Conservation (phyloP, 306 rosid genomes). For the Gastrolobium villosum region DNA sequence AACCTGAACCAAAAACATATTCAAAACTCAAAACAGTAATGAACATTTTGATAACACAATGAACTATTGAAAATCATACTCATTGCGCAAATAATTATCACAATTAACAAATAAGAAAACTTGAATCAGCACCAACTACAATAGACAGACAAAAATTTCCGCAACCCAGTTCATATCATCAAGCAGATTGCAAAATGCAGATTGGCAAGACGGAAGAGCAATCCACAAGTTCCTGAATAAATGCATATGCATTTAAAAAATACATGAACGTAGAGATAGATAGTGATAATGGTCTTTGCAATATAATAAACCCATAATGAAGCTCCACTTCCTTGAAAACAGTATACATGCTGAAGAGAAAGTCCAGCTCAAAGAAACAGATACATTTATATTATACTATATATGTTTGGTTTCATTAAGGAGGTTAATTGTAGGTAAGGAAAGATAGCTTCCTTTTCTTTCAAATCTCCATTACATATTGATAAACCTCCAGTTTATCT, state of each 20-base stretch:
- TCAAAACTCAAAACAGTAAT: constrained; percentile 50
- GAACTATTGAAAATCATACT: neutral
- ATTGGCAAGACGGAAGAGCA: neutral
- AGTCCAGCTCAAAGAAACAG: neutral
- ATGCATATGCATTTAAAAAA: neutral
- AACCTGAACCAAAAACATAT: constrained; percentile 69
- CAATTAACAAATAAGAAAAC: constrained; percentile 39
- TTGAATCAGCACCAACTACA: constrained; percentile 8
- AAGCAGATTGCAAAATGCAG: neutral
- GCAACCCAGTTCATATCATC: constrained; percentile 6
- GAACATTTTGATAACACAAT: constrained; percentile 37
- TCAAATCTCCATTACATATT: too few relatives aligned
- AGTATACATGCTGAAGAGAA: neutral
- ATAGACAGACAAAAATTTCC: neutral
- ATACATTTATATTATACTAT: neutral
- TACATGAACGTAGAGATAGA: neutral
- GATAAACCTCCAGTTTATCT: too few relatives aligned
- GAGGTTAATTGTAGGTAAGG: too few relatives aligned
- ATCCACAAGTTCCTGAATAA: neutral
- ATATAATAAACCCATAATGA: neutral
- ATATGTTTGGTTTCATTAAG: too few relatives aligned
- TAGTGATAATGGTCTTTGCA: neutral
- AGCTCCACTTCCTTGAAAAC: constrained; percentile 14
- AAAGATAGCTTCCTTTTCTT: too few relatives aligned
- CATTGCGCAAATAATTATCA: neutral